phyloP scores from a whole-genome alignment of 2,329 filamentous ascomycete genomes.

The Apiospora arundinis region DNA sequence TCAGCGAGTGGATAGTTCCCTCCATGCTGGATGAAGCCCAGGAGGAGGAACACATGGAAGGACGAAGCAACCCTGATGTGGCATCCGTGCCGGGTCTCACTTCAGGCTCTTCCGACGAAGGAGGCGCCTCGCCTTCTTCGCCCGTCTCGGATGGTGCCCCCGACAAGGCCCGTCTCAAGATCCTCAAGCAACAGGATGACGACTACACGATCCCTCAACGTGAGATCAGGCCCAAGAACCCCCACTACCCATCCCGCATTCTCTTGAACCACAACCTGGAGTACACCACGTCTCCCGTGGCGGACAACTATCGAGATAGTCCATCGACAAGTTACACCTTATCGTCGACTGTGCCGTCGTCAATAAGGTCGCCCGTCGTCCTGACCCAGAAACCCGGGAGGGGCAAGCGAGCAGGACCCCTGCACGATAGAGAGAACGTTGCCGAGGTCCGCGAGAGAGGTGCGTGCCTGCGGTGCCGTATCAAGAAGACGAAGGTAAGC shows the following conservation, averaged over 20 bases:
- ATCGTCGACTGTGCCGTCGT: slow-evolving; percentile 17
- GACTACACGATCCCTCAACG: slow-evolving; percentile 39
- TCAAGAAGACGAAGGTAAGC: slow-evolving; percentile 55
- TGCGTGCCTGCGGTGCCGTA: slow-evolving; percentile 55
- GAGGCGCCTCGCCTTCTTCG: slow-evolving; percentile 39
- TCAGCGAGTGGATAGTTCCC: slow-evolving; percentile 20
- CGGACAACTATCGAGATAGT: background rate
- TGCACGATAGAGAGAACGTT: slow-evolving; percentile 49
- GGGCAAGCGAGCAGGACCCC: slow-evolving; percentile 37
- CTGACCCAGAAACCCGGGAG: slow-evolving; percentile 31
- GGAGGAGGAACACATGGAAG: slow-evolving; percentile 33
- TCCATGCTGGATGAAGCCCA: slow-evolving; percentile 20
- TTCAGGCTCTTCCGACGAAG: slow-evolving; percentile 41
- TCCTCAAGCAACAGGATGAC: slow-evolving; percentile 40
- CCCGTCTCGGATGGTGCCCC: slow-evolving; percentile 34
- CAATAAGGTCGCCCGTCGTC: slow-evolving; percentile 28
- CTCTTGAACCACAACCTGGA: slow-evolving; percentile 4
- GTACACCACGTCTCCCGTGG: background rate
- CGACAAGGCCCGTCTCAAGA: slow-evolving; percentile 21
- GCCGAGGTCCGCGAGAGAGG: slow-evolving; percentile 55
- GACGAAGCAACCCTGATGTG: slow-evolving; percentile 39
- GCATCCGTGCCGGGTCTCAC: slow-evolving; percentile 42
- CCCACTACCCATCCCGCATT: slow-evolving; percentile 21
- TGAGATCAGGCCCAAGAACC: slow-evolving; percentile 38
- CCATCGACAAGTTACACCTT: background rate